These are phyloP conservation scores for Tulasnella sp. DNA, from an alignment of 768 basidiomycete genomes.

Conservation along the genomic window DNA sequence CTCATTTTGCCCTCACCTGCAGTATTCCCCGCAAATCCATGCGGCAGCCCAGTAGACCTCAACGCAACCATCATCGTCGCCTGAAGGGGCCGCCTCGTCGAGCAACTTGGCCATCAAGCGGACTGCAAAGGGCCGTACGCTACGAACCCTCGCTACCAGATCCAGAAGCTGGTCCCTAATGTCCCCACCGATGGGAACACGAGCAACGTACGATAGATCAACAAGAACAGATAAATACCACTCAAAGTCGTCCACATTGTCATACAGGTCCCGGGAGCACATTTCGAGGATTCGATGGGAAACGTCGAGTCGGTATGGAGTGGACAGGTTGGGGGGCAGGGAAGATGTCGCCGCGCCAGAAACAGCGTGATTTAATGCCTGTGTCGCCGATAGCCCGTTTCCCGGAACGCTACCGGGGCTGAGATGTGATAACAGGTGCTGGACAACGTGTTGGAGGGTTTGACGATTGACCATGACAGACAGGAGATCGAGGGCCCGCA, in stretches of 20 bases:
- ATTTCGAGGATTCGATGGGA: slow-evolving; percentile 77
- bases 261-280: slow-evolving; percentile 72
- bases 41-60: slow-evolving; percentile 90
- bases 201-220: slow-evolving; percentile 79
- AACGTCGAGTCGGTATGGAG: slow-evolving; percentile 77
- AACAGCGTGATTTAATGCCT: slow-evolving; percentile 18
- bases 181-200: slow-evolving; percentile 61
- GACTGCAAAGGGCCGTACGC: slow-evolving; percentile 66
- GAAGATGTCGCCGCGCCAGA: slow-evolving; percentile 18
- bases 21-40: slow-evolving; percentile 94
- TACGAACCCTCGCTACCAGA: slow-evolving; percentile 69
- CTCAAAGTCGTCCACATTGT: slow-evolving; percentile 84
- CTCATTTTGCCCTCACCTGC: slow-evolving; percentile 46
- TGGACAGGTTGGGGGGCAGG: slow-evolving; percentile 53
- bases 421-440: slow-evolving; percentile 81
- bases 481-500: slow-evolving; percentile 89
- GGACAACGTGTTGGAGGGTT: slow-evolving; percentile 82
- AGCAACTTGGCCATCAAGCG: slow-evolving; percentile 73
- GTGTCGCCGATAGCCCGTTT: slow-evolving; percentile 33
- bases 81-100: slow-evolving; percentile 48
- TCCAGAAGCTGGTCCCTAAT: slow-evolving; percentile 82
- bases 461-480: slow-evolving; percentile 82
- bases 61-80: slow-evolving; percentile 60
- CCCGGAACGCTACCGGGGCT: slow-evolving; percentile 45
- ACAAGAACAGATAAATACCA: slow-evolving; percentile 96